These are phyloP conservation scores for Cymbidium sinense DNA, from an alignment of 106 monocot genomes.

Conservation along the genomic window DNA sequence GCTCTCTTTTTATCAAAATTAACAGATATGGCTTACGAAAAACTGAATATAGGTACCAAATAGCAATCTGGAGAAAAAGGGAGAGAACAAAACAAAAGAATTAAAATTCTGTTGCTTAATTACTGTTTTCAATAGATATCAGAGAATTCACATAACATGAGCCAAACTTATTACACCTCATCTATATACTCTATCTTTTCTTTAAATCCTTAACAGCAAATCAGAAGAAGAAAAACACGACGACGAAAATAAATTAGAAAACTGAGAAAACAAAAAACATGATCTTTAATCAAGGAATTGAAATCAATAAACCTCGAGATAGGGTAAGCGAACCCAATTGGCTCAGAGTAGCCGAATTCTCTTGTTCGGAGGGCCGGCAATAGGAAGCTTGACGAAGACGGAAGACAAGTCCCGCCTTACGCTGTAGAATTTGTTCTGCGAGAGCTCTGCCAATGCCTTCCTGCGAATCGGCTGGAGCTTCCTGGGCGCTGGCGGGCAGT, in stretches of 20 bases:
- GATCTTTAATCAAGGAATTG: not conserved
- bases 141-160: too few species aligned
- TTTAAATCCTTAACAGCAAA: not conserved
- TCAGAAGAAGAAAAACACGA: not conserved
- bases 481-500: conserved; percentile 23
- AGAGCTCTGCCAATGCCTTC: not conserved
- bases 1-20: too few species aligned
- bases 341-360: conserved; percentile 3
- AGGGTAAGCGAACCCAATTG: not conserved
- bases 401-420: conserved; percentile 11
- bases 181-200: not conserved
- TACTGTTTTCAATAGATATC: too few species aligned
- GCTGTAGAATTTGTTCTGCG: not conserved
- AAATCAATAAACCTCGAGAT: not conserved
- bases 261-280: not conserved
- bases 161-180: not conserved
- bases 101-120: not conserved
- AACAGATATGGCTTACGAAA: too few species aligned
- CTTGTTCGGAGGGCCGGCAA: conserved; percentile 3
- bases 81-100: not conserved
- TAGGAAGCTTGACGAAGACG: conserved; percentile 5
- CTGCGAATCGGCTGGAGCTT: conserved; percentile 17
- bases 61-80: not conserved
- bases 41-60: not conserved
- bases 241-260: not conserved